phyloP scores from a whole-genome alignment of 2,329 filamentous ascomycete genomes.

The Tolypocladium tundrense region DNA sequence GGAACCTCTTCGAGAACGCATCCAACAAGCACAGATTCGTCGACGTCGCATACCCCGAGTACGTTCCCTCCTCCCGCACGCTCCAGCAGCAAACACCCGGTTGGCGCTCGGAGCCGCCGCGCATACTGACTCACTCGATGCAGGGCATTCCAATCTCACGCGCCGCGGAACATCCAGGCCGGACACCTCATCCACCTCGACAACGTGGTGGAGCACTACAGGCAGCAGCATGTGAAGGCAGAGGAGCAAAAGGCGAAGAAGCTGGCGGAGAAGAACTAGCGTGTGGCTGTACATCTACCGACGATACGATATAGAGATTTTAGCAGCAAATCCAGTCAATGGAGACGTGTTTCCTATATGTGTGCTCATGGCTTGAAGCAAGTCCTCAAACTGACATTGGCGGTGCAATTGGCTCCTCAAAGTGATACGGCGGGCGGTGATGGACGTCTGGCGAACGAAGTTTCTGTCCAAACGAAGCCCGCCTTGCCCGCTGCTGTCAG shows the following conservation, averaged over 20 bases:
- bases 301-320: neutral
- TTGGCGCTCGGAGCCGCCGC: neutral
- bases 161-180: conserved; percentile 42
- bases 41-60: conserved; percentile 50
- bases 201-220: conserved; percentile 47
- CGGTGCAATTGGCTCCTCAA: neutral
- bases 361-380: neutral
- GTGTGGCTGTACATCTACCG: conserved; percentile 8
- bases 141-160: conserved; percentile 41
- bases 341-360: neutral
- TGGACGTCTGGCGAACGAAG: neutral
- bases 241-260: conserved; percentile 45
- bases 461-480: neutral
- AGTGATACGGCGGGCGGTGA: neutral
- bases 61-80: conserved; percentile 20
- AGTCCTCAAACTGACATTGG: neutral
- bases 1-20: conserved; percentile 40
- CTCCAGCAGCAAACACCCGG: neutral
- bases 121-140: neutral
- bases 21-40: conserved; percentile 32
- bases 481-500: neutral
- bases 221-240: conserved; percentile 40
- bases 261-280: conserved; percentile 28
- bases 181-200: conserved; percentile 45
- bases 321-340: neutral